Evolutionary conservation across 495 filamentous ascomycete genomes (phyloP).

Genomic region (Melanomma pulvis-pyrius): DNA sequence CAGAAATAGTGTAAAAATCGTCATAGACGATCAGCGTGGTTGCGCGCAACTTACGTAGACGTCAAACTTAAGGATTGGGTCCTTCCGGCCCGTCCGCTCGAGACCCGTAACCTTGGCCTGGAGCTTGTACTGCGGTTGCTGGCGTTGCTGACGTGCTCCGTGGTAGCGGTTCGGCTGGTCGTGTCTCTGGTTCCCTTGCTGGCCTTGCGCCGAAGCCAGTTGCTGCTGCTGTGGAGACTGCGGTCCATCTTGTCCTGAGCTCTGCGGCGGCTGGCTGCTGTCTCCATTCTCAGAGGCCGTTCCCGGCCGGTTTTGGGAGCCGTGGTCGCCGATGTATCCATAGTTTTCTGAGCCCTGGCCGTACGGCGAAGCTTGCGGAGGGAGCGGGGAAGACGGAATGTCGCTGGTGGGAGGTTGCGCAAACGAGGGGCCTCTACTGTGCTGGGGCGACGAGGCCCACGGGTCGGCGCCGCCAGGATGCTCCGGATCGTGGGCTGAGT

Average conservation of each 20-base stretch:
- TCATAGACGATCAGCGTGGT: neutral
- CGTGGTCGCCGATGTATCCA: constrained; percentile 33
- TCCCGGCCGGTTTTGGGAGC: constrained; percentile 27
- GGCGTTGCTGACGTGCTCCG: constrained; percentile 46
- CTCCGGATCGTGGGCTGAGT: constrained; percentile 75
- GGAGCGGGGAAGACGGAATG: constrained; percentile 58
- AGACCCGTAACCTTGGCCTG: constrained; percentile 92
- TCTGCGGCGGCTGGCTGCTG: constrained; percentile 49
- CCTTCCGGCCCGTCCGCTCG: constrained; percentile 91
- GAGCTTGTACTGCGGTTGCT: constrained; percentile 72
- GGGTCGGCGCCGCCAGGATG: constrained; percentile 70
- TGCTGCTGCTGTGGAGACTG: constrained; percentile 54
- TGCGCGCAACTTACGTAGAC: constrained; percentile 72
- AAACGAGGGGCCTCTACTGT: constrained; percentile 57
- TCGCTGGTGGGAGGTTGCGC: constrained; percentile 52
- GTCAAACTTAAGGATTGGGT: constrained; percentile 93
- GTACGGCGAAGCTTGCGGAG: constrained; percentile 50
- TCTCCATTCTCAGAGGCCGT: constrained; percentile 43
- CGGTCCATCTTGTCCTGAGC: constrained; percentile 41
- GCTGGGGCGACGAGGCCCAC: constrained; percentile 77
- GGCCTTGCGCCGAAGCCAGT: constrained; percentile 45
- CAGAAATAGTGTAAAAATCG: neutral
- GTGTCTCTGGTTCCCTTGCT: constrained; percentile 51
- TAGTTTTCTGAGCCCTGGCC: constrained; percentile 32
- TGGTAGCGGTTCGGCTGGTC: constrained; percentile 47